Conservation (phyloP, 768 basidiomycete genomes). For the Lyophyllum shimeji region DNA sequence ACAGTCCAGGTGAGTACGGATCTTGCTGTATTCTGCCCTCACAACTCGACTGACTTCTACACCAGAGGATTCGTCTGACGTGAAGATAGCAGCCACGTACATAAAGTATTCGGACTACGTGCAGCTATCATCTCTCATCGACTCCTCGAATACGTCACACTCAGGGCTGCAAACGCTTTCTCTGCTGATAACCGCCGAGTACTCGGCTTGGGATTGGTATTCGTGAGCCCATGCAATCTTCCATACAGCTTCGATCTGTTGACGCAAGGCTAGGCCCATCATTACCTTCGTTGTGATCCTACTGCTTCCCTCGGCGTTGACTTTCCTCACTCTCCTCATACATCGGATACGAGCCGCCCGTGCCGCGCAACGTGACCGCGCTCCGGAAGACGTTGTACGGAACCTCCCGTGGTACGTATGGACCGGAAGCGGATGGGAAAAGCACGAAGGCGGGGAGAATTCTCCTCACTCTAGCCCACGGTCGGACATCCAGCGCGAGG, state of each 20-base stretch:
- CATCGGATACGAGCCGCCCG: slow-evolving; percentile 85
- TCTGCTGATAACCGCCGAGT: slow-evolving; percentile 73
- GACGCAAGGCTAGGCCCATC: slow-evolving; percentile 57
- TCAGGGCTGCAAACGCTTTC: slow-evolving; percentile 75
- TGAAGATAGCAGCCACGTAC: slow-evolving; percentile 83
- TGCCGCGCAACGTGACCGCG: slow-evolving; percentile 80
- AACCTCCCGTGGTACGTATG: slow-evolving; percentile 81
- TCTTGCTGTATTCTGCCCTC: background rate
- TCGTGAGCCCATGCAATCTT: slow-evolving; percentile 51
- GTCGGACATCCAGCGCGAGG: slow-evolving; percentile 39
- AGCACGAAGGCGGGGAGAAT: slow-evolving; percentile 52
- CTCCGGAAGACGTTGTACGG: slow-evolving; percentile 78
- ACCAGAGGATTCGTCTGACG: slow-evolving; percentile 81
- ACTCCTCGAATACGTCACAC: slow-evolving; percentile 75
- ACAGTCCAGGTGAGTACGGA: slow-evolving; percentile 71
- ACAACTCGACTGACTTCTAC: slow-evolving; percentile 4
- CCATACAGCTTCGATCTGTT: background rate
- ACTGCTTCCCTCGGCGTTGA: slow-evolving; percentile 86
- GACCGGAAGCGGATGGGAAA: slow-evolving; percentile 80
- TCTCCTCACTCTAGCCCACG: slow-evolving; percentile 22
- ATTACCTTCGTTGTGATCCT: slow-evolving; percentile 86
- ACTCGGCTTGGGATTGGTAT: slow-evolving; percentile 91
- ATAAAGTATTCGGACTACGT: slow-evolving; percentile 83
- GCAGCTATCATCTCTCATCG: slow-evolving; percentile 66
- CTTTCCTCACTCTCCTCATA: slow-evolving; percentile 84